phyloP scores from a whole-genome alignment of 2,329 filamentous ascomycete genomes.

The Colletotrichum cereale region DNA sequence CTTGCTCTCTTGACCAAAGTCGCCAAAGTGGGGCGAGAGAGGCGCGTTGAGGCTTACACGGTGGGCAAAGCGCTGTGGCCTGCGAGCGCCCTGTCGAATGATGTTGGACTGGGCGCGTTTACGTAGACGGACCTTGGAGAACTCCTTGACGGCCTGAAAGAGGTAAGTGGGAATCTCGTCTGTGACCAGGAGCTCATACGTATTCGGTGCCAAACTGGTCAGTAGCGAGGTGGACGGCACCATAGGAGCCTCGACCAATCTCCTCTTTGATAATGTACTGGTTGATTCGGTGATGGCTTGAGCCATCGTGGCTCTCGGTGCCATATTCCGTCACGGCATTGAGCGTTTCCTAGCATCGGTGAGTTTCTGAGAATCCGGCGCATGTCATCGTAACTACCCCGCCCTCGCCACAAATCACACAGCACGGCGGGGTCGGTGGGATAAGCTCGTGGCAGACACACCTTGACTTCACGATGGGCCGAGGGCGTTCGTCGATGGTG shows the following conservation, averaged over 20 bases:
- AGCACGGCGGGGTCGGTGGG: slow-evolving; percentile 38
- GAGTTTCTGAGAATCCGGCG: slow-evolving; percentile 14
- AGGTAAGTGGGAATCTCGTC: slow-evolving; percentile 36
- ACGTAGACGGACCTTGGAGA: slow-evolving; percentile 90
- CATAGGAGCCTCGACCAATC: slow-evolving; percentile 96
- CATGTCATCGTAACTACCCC: slow-evolving; percentile 26
- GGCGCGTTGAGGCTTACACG: slow-evolving; percentile 47
- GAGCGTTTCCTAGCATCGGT: slow-evolving; percentile 79
- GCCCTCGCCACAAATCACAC: slow-evolving; percentile 29
- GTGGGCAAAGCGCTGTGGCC: slow-evolving; percentile 57
- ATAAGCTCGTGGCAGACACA: slow-evolving; percentile 45
- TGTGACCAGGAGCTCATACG: slow-evolving; percentile 66
- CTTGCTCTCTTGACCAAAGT: slow-evolving; percentile 32
- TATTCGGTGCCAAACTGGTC: slow-evolving; percentile 95
- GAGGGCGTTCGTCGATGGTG: slow-evolving; percentile 71
- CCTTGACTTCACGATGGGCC: slow-evolving; percentile 70
- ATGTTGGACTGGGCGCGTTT: slow-evolving; percentile 93
- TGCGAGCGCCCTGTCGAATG: slow-evolving; percentile 66
- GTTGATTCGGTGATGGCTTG: slow-evolving; percentile 87
- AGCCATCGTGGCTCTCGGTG: slow-evolving; percentile 85
- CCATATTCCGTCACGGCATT: slow-evolving; percentile 90
- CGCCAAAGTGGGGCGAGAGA: slow-evolving; percentile 44
- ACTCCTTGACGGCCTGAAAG: slow-evolving; percentile 92
- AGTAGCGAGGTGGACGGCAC: slow-evolving; percentile 88
- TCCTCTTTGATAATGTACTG: slow-evolving; percentile 95